Conservation (phyloP, 2,329 filamentous ascomycete genomes). For the Myotisia sp. region DNA sequence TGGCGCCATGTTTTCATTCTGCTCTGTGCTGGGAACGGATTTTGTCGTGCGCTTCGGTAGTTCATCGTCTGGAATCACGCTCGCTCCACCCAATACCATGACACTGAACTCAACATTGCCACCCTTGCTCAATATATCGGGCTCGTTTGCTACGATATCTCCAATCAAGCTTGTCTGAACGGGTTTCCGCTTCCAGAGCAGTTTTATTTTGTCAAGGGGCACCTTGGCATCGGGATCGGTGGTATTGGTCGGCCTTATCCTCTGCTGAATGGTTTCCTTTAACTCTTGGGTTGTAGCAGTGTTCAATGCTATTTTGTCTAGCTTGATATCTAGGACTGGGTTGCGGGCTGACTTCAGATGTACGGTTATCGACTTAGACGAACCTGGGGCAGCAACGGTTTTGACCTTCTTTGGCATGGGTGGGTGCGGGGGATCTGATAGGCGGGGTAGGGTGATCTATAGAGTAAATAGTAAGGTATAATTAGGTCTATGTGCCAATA, state of each 20-base stretch:
- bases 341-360: conserved; percentile 50
- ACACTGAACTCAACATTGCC: conserved; percentile 59
- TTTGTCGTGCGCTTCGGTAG: conserved; percentile 25
- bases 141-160: conserved; percentile 51
- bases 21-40: conserved; percentile 16
- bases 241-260: conserved; percentile 33
- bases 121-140: conserved; percentile 26
- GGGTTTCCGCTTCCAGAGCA: conserved; percentile 79
- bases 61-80: conserved; percentile 19
- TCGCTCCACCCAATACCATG: conserved; percentile 70
- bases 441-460: conserved; percentile 35
- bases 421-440: conserved; percentile 28
- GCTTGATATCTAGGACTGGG: conserved; percentile 51
- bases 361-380: conserved; percentile 26
- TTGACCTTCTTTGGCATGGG: conserved; percentile 30
- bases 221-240: conserved; percentile 35
- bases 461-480: conserved; percentile 7
- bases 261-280: conserved; percentile 52
- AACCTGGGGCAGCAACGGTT: conserved; percentile 21
- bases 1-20: conserved; percentile 8
- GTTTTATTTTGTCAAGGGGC: conserved; percentile 60
- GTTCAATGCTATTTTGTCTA: conserved; percentile 45
- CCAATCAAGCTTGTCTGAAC: conserved; percentile 63
- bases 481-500: background rate
- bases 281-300: conserved; percentile 66